Evolutionary conservation across 108 stramenopile genomes (phyloP).

Genomic region (Chaetoceros tenuissimus): DNA sequence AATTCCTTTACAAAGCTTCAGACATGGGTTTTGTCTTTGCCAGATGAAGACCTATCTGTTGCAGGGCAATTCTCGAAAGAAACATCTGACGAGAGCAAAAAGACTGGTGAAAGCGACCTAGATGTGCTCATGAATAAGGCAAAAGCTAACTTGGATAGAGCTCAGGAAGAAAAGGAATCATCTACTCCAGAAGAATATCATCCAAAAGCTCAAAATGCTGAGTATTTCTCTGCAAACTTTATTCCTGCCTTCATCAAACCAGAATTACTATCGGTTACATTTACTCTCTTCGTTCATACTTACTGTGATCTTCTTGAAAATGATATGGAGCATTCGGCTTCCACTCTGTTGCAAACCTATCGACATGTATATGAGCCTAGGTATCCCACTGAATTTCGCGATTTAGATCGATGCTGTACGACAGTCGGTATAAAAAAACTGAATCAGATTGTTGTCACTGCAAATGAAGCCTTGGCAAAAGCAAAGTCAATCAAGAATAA

Average conservation of each 20-base stretch:
- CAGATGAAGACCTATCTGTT: conserved; percentile 80
- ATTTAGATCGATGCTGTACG: conserved; percentile 51
- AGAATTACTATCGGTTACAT: conserved; percentile 76
- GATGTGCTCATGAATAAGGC: neutral
- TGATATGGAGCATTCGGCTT: conserved; percentile 69
- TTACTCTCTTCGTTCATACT: conserved; percentile 79
- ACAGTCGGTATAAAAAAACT: conserved; percentile 61
- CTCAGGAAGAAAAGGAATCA: neutral
- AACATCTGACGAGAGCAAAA: neutral
- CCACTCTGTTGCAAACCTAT: conserved; percentile 59
- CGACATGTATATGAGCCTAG: conserved; percentile 62
- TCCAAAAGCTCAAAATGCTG: neutral
- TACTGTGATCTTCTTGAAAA: conserved; percentile 79
- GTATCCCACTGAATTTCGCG: conserved; percentile 47
- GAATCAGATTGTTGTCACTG: conserved; percentile 23
- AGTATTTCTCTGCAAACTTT: neutral
- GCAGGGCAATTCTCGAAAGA: no score
- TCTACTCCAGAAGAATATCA: neutral
- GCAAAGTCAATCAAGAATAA: neutral
- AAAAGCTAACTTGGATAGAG: conserved; percentile 1
- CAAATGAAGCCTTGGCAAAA: conserved; percentile 10
- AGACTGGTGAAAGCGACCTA: neutral
- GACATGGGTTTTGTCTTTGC: conserved; percentile 75
- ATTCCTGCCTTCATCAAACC: conserved; percentile 64
- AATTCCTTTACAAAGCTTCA: conserved; percentile 67